Conservation (phyloP, 345 rosid genomes). For the Melaleuca quinquenervia region DNA sequence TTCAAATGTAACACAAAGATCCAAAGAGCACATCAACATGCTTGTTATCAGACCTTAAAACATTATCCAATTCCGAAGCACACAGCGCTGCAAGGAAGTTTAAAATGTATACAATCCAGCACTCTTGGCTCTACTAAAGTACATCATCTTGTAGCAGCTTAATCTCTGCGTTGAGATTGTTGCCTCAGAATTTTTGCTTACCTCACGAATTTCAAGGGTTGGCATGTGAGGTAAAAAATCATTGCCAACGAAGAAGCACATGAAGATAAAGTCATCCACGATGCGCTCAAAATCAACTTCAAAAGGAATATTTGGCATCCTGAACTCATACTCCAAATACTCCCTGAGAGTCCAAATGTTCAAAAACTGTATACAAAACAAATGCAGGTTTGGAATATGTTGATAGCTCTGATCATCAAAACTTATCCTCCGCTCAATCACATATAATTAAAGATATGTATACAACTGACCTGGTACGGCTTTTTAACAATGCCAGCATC, state of each 20-base stretch:
- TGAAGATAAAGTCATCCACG: conserved; percentile 92
- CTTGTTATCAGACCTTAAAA: not conserved
- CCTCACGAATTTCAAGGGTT: conserved; percentile 95
- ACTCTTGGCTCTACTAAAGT: not conserved
- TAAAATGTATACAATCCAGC: not conserved
- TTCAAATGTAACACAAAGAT: not conserved
- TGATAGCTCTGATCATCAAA: not conserved
- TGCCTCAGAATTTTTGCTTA: conserved; percentile 13
- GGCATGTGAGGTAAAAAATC: conserved; percentile 99
- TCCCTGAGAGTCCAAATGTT: conserved; percentile 92
- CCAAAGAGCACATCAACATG: not conserved
- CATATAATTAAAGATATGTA: not conserved
- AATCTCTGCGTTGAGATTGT: not conserved
- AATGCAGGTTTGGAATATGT: not conserved
- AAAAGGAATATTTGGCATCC: conserved; percentile 37
- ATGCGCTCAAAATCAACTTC: conserved; percentile 54
- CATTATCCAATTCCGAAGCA: not conserved
- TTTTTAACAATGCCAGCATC: conserved; percentile 41
- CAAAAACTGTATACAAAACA: conserved; percentile 49
- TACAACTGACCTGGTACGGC: conserved; percentile 74
- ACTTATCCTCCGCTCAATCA: not conserved
- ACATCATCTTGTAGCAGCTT: not conserved
- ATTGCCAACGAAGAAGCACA: conserved; percentile 96
- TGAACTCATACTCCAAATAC: conserved; percentile 78
- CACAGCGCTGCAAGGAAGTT: not conserved